phyloP scores from a whole-genome alignment of 75 land plant genomes.

The Adiantum capillusveneris region DNA sequence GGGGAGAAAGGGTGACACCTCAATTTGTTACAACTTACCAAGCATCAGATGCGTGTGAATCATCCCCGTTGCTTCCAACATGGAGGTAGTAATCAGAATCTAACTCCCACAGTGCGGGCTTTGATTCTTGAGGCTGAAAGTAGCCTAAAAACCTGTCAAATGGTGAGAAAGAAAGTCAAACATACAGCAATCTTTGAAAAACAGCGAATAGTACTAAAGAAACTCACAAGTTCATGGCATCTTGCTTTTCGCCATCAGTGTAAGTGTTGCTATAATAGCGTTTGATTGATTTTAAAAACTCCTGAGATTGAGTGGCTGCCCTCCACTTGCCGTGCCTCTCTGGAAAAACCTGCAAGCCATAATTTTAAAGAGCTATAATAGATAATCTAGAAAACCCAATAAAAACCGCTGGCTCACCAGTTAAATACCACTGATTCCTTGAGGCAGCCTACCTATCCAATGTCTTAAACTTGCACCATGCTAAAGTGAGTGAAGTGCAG shows the following conservation, averaged over 20 bases:
- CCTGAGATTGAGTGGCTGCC: conserved; percentile 93
- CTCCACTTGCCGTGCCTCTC: conserved; percentile 99
- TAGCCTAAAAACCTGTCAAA: conserved; percentile 73
- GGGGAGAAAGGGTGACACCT: no score
- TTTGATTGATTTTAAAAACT: conserved; percentile 85
- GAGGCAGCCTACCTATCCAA: no score
- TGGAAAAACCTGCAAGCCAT: conserved; percentile 76
- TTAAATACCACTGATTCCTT: no score
- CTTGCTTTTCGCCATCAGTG: conserved; percentile 98
- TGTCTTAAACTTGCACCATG: no score
- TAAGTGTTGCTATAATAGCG: conserved; percentile 96
- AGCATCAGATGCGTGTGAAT: conserved; percentile 15
- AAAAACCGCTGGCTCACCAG: no score
- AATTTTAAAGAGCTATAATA: no score
- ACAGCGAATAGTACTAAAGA: neutral
- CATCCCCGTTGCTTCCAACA: conserved; percentile 69
- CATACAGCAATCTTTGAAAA: conserved; percentile 1
- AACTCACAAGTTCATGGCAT: conserved; percentile 88
- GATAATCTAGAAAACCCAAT: no score
- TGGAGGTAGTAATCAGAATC: conserved; percentile 98
- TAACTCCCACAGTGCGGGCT: conserved; percentile 95
- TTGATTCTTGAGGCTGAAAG: conserved; percentile 93
- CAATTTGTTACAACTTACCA: no score
- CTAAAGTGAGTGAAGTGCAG: no score
- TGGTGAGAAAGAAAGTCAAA: neutral